Evolutionary conservation across 2,329 filamentous ascomycete genomes (phyloP).

Genomic region (Apiospora marii): DNA sequence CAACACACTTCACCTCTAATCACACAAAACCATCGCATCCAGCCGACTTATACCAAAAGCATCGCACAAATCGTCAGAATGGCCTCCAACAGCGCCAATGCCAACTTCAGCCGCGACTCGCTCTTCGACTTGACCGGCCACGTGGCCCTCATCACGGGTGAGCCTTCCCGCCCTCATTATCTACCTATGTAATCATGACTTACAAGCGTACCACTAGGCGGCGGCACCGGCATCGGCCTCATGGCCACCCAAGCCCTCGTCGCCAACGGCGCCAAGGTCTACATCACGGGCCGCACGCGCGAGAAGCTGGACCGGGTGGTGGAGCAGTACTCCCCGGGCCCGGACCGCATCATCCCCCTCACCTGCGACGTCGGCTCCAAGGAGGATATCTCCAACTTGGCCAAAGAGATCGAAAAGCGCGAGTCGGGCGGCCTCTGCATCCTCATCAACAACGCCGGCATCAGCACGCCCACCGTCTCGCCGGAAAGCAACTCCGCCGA

Average conservation of each 20-base stretch:
- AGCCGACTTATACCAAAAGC: no score
- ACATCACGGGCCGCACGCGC: constrained; percentile 71
- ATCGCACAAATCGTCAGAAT: constrained; percentile 32
- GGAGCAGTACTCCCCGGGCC: constrained; percentile 62
- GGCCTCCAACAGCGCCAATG: constrained; percentile 39
- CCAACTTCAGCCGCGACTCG: constrained; percentile 44
- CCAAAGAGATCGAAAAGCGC: constrained; percentile 60
- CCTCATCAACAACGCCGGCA: constrained; percentile 73
- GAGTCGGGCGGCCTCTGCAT: constrained; percentile 66
- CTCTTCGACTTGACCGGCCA: constrained; percentile 53
- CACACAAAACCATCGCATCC: not conserved
- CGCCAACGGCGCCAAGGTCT: constrained; percentile 72
- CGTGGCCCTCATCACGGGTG: constrained; percentile 56
- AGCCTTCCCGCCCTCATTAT: constrained; percentile 18
- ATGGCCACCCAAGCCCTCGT: constrained; percentile 75
- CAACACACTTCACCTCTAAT: not conserved
- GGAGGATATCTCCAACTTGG: constrained; percentile 64
- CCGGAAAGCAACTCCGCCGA: constrained; percentile 60
- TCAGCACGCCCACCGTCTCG: constrained; percentile 63
- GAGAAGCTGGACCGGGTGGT: constrained; percentile 69
- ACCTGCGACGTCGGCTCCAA: constrained; percentile 70
- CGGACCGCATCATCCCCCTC: constrained; percentile 65
- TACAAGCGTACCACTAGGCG: constrained; percentile 41
- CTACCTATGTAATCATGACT: not conserved
- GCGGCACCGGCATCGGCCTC: constrained; percentile 70